phyloP scores from a whole-genome alignment of 2,329 filamentous ascomycete genomes.

The Capronia coronata region DNA sequence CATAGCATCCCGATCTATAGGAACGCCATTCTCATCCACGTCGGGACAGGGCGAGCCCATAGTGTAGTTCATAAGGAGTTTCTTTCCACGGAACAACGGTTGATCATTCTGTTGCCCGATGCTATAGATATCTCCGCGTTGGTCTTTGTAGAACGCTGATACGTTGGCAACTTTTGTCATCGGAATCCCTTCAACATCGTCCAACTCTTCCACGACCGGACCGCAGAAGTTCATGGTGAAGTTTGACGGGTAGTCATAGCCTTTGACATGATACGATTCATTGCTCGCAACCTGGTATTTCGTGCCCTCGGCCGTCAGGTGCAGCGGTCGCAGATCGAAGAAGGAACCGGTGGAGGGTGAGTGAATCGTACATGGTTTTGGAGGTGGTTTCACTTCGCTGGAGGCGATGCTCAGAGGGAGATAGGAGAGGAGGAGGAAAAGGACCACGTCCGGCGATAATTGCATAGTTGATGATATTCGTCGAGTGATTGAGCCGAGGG shows the following conservation, averaged over 20 bases:
- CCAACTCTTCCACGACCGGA: constrained; percentile 43
- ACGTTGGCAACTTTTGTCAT: constrained; percentile 41
- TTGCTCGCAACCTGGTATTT: constrained; percentile 41
- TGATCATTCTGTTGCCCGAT: constrained; percentile 40
- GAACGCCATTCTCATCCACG: constrained; percentile 27
- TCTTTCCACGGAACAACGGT: constrained; percentile 45
- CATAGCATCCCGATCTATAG: constrained; percentile 16
- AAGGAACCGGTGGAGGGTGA: constrained; percentile 56
- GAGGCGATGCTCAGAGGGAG: constrained; percentile 32
- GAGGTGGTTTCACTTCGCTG: constrained; percentile 38
- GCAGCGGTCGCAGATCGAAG: constrained; percentile 56
- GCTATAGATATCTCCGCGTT: constrained; percentile 22
- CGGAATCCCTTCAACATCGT: constrained; percentile 43
- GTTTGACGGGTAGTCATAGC: constrained; percentile 46
- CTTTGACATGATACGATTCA: constrained; percentile 45
- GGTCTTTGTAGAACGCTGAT: constrained; percentile 43
- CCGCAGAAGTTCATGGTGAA: constrained; percentile 48
- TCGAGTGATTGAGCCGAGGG: no score
- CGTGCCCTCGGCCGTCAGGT: constrained; percentile 33
- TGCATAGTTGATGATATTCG: constrained; percentile 12
- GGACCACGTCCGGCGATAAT: constrained; percentile 17
- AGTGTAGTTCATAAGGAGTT: constrained; percentile 70
- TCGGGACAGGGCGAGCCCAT: constrained; percentile 63
- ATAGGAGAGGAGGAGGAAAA: constrained; percentile 33
- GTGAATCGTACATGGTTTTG: constrained; percentile 55